Evolutionary conservation across 106 monocot genomes (phyloP).

Genomic region (Narthecium ossifragum): DNA sequence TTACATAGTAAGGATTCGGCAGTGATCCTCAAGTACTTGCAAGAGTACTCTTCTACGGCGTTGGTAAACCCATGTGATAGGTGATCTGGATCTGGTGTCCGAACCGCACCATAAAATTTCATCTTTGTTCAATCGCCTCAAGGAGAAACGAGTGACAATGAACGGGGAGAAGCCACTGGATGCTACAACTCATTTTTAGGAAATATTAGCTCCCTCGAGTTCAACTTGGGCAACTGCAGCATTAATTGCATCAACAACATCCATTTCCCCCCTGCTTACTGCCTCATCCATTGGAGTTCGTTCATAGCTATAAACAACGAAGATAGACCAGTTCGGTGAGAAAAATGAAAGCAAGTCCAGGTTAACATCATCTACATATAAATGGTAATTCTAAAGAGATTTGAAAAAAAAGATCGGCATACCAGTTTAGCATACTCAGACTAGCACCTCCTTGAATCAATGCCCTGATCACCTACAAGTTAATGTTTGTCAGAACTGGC

Average conservation of each 20-base stretch:
- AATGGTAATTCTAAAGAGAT: background rate
- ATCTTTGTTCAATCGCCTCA: too few species aligned
- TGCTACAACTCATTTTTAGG: too few species aligned
- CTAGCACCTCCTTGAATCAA: slow-evolving; percentile 61
- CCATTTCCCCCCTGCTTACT: slow-evolving; percentile 59
- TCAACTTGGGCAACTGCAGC: slow-evolving; percentile 63
- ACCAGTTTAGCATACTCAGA: slow-evolving; percentile 71
- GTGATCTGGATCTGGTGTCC: too few species aligned
- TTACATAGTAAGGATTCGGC: too few species aligned
- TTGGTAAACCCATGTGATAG: too few species aligned
- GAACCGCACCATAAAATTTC: too few species aligned
- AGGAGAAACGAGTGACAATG: too few species aligned
- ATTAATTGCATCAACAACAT: slow-evolving; percentile 70
- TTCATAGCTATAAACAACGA: slow-evolving; percentile 45
- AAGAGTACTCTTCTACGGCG: too few species aligned
- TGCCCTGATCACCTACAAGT: slow-evolving; percentile 56
- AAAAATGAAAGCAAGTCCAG: background rate
- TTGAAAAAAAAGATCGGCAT: background rate
- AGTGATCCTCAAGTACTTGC: too few species aligned
- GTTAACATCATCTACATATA: background rate
- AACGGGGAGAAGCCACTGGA: too few species aligned
- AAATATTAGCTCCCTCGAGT: slow-evolving; percentile 45
- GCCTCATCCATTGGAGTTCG: slow-evolving; percentile 92
- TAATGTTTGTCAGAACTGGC: background rate
- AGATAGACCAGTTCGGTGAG: background rate